phyloP scores from a whole-genome alignment of 768 basidiomycete genomes.

The Leccinum barrowsii region DNA sequence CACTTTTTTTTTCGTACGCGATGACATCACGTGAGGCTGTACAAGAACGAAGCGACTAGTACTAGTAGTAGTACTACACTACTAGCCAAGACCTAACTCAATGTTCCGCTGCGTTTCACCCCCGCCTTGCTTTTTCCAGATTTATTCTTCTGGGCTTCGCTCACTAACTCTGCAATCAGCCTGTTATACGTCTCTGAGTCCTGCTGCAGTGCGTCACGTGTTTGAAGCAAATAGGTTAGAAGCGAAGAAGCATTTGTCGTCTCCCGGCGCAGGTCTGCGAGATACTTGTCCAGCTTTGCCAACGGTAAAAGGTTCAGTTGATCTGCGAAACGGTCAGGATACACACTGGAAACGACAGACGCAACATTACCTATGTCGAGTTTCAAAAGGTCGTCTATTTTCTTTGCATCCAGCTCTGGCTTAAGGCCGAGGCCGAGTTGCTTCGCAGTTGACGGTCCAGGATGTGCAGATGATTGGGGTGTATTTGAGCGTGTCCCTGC shows the following conservation, averaged over 20 bases:
- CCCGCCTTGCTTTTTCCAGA: conserved; percentile 53
- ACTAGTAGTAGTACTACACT: too few relatives aligned
- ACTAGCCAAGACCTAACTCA: conserved; percentile 23
- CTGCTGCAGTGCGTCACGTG: conserved; percentile 77
- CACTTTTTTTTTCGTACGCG: conserved; percentile 16
- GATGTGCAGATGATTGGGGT: conserved; percentile 40
- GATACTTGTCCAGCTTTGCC: conserved; percentile 57
- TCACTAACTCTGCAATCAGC: conserved; percentile 88
- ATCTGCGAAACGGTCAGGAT: conserved; percentile 41
- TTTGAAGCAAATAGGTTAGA: conserved; percentile 79
- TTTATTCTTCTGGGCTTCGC: conserved; percentile 84
- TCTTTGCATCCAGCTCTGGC: conserved; percentile 67
- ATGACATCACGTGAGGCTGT: conserved; percentile 14
- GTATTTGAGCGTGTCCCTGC: conserved; percentile 46
- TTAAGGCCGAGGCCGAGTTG: conserved; percentile 66
- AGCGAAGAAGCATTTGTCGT: conserved; percentile 73
- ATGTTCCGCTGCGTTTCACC: conserved; percentile 47
- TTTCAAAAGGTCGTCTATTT: conserved; percentile 62
- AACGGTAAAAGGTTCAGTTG: conserved; percentile 70
- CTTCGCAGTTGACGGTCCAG: conserved; percentile 27
- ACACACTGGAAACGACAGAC: conserved; percentile 1
- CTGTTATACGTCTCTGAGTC: conserved; percentile 88
- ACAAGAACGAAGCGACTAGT: neutral
- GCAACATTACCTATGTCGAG: conserved; percentile 57
- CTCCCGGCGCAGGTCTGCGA: conserved; percentile 65